Evolutionary conservation across 2,329 filamentous ascomycete genomes (phyloP).

Genomic region (Exserohilum turcica): DNA sequence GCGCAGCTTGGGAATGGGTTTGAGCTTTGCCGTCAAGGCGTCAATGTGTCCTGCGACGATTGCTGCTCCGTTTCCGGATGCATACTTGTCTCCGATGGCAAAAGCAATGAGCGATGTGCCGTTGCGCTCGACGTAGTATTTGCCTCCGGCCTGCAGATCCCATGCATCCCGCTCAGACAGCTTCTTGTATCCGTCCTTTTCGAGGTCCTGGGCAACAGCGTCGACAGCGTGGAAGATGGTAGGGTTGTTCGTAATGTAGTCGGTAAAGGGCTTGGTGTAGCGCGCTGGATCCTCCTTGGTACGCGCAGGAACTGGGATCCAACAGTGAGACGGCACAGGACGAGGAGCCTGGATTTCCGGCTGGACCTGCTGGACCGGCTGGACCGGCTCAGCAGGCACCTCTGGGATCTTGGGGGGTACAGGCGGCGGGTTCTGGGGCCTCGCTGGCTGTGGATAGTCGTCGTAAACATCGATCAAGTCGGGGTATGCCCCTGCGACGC

Average conservation of each 20-base stretch:
- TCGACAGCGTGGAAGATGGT: constrained; percentile 91
- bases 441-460: constrained; percentile 23
- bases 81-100: constrained; percentile 77
- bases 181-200: constrained; percentile 74
- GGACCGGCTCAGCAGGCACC: constrained; percentile 15
- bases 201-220: constrained; percentile 75
- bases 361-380: constrained; percentile 1
- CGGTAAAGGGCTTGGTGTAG: constrained; percentile 82
- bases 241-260: constrained; percentile 87
- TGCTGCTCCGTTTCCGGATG: constrained; percentile 82
- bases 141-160: constrained; percentile 80
- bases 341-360: constrained; percentile 9
- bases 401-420: constrained; percentile 47
- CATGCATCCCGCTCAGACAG: constrained; percentile 81
- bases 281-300: constrained; percentile 39
- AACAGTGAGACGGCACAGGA: constrained; percentile 22
- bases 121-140: constrained; percentile 88
- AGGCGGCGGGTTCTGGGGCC: constrained; percentile 42
- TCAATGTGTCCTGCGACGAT: constrained; percentile 94
- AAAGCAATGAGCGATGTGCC: constrained; percentile 86
- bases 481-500: constrained; percentile 36
- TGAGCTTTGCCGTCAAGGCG: constrained; percentile 84
- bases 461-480: constrained; percentile 43
- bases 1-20: constrained; percentile 86
- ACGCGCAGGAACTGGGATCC: constrained; percentile 20